Evolutionary conservation across 2,329 filamentous ascomycete genomes (phyloP), one percentile per base, ranked within the genome.

Genomic region (Aspergillus nomiae): DNA sequence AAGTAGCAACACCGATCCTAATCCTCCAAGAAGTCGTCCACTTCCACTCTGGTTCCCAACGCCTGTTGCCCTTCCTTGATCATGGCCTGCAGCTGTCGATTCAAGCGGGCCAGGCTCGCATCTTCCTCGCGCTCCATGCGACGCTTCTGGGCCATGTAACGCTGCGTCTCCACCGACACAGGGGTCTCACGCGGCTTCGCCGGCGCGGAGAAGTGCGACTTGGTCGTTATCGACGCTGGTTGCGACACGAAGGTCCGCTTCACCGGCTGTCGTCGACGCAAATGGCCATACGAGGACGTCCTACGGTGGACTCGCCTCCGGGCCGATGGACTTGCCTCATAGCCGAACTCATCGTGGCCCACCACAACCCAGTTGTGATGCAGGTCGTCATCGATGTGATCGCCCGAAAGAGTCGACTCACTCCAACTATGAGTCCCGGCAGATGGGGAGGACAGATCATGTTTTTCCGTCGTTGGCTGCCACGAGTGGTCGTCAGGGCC

Each of bases 51-150:
- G 24, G 90, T 91, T 2, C 90, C 94, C 21, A 99, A 79, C 1
- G 95, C 95, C 76, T 95, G 90, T 70, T 90, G 90, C 0, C 94
- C 95, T 77, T 98, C 90, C 2, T 89, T 85, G 60, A 99, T 96
- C 90, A 99, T 92, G 38, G 89, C 90, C 73, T 91, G 87, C 55
- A 98, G 81, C 70, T 91, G 88, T 55, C 87, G 84, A 74, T 95
- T 96, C 77, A 98, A 88, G 30, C 90, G 87, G 56, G 88, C 88
- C 69, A 98, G 90, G 58, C 90, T 89, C 50, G 89, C 87, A 69
- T 98, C 93, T 9, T 91, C 86, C 69, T 94, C 89, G 53, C 88
- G 84, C 70, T 97, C 92, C 62, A 91, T 90, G 57, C 87, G 86
- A 28, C 88, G 83, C 67, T 90, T 86, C 72, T 87, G 86, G n/a